Evolutionary conservation across 2,329 filamentous ascomycete genomes (phyloP).

Genomic region (Dendryphion nanum): DNA sequence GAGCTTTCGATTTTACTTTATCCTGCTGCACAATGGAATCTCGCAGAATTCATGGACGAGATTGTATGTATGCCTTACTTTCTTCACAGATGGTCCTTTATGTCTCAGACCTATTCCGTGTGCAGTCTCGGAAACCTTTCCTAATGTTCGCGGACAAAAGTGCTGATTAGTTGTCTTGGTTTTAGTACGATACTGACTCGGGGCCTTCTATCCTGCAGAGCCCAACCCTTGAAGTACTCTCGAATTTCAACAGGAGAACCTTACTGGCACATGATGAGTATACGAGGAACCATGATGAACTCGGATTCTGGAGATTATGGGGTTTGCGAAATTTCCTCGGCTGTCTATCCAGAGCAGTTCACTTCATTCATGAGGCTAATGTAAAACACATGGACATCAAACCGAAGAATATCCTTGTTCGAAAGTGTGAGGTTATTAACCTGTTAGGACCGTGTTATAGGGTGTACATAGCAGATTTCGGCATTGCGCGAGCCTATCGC

Average conservation of each 20-base stretch:
- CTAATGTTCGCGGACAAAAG: no score
- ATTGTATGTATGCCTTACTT: background rate
- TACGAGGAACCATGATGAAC: no score
- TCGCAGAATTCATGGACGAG: conserved; percentile 13
- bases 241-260: no score
- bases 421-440: conserved; percentile 1
- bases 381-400: conserved; percentile 29
- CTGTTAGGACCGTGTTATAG: conserved; percentile 4
- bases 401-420: conserved; percentile 20
- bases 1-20: conserved; percentile 19
- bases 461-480: conserved; percentile 26
- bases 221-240: no score
- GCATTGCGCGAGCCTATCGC: conserved; percentile 17
- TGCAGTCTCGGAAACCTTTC: no score
- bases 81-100: background rate
- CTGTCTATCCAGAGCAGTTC: conserved; percentile 13
- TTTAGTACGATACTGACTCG: no score
- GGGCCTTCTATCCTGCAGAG: no score
- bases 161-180: no score
- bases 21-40: conserved; percentile 16
- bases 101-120: no score
- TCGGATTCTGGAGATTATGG: no score
- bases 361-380: conserved; percentile 12
- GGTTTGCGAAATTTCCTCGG: conserved; percentile 4
- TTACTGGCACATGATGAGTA: no score